Evolutionary conservation across 371 early-diverging fungal genomes (phyloP), one percentile per base, ranked within the genome.

Genomic region (Entomophthora muscae): DNA sequence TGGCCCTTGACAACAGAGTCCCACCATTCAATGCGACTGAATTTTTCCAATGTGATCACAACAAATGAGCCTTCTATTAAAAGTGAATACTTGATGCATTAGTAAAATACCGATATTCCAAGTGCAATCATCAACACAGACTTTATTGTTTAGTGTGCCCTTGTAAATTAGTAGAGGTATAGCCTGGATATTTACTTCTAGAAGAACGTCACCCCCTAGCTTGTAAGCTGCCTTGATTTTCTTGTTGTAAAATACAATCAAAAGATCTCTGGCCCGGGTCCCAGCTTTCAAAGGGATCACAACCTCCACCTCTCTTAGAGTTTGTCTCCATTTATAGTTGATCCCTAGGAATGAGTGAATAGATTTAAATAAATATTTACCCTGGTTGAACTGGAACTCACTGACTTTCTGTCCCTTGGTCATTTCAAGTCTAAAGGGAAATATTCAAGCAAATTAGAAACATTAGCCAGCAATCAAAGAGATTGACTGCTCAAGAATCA

Each of bases 21-120:
- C 95, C 95, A 94, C 95, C 95, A 94, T 66, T 90, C 84, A 75
- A 79, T 78, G 33, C 79, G 72, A 68, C 90, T 90, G 30, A 76
- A 66, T 70, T 93, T 93, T 72, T 93, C 94, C 60, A 93, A 69
- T 61, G 90, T 88, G 32, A 93, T 78, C 17, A 73, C 65, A 5
- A 93, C 10, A 56, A 2, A 32, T 2, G 30, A 53, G 64, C 31
- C 52, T 22, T 42, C 28, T n/a, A n/a, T n/a, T 63, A 17, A 23
- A 3, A 10, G 3, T 53, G n/a, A 7, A 28, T n/a, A 1, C 30
- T 21, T 13, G 17, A 1, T 31, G 17, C 51, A 26, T 54, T 17
- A n/a, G 24, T 10, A 7, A 17, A 66, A 67, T 75, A 82, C 82
- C 88, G 61, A 93, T 53, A 12, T 83, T 78, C 94, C 94, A 93